Percentiles rank a stretch among this genome's conserved stretches.
Evolutionary conservation across 352 stramenopile genomes (phyloP).

Genomic region (Phytophthora aleatoria): DNA sequence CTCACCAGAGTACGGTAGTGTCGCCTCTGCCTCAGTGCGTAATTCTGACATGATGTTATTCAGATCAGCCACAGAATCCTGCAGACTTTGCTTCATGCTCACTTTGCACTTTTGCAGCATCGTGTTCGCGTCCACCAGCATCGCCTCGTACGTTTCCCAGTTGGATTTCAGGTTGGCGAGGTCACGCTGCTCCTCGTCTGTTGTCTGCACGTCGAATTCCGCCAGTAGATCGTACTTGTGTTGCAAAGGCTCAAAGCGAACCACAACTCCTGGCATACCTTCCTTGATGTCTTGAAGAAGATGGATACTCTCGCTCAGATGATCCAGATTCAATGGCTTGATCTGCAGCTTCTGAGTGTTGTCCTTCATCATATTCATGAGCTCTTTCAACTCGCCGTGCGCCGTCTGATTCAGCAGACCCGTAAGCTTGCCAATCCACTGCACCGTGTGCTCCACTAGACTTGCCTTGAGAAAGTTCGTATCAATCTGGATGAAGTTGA

Average conservation of each 20-base stretch:
- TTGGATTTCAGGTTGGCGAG: slow-evolving; percentile 66
- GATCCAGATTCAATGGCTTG: slow-evolving; percentile 89
- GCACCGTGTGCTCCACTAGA: slow-evolving; percentile 91
- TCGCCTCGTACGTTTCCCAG: slow-evolving; percentile 87
- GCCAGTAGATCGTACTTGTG: slow-evolving; percentile 87
- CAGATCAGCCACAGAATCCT: slow-evolving; percentile 89
- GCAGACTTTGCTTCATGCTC: slow-evolving; percentile 95
- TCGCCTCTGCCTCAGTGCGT: slow-evolving; percentile 70
- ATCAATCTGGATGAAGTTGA: slow-evolving; percentile 97
- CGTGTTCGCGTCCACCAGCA: slow-evolving; percentile 86
- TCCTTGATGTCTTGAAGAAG: slow-evolving; percentile 90
- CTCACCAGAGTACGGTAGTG: slow-evolving; percentile 76
- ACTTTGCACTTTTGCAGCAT: slow-evolving; percentile 94
- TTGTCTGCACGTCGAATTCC: slow-evolving; percentile 91
- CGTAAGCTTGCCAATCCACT: slow-evolving; percentile 94
- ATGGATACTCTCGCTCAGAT: slow-evolving; percentile 92
- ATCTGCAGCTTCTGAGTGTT: slow-evolving; percentile 86
- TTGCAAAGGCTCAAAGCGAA: slow-evolving; percentile 84
- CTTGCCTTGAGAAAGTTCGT: slow-evolving; percentile 92
- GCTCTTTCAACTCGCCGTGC: slow-evolving; percentile 81
- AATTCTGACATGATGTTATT: slow-evolving; percentile 87
- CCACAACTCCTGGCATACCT: slow-evolving; percentile 61
- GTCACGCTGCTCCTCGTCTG: slow-evolving; percentile 84
- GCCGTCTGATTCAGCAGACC: slow-evolving; percentile 92
- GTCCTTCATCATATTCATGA: slow-evolving; percentile 90